Evolutionary conservation across 371 early-diverging fungal species (phyloP).

Genomic region (Apophysomyces ossiformis): DNA sequence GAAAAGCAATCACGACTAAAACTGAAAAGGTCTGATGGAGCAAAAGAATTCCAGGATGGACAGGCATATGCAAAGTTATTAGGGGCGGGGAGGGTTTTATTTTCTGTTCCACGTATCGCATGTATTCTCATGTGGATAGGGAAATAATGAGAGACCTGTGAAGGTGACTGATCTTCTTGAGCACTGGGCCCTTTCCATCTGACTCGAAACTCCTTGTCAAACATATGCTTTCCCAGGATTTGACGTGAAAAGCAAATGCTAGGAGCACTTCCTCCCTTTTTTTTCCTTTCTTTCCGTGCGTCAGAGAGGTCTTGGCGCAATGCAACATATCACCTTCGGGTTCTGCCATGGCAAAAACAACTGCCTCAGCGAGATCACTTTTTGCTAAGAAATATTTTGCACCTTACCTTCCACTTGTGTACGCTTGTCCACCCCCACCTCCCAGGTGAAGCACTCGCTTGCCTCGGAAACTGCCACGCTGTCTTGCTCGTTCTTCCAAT

Average conservation of each 20-base stretch:
- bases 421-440: constrained; percentile 40
- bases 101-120: constrained; percentile 2
- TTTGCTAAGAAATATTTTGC: not conserved
- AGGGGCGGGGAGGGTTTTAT: not conserved
- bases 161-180: not conserved
- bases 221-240: not conserved
- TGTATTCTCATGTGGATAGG: not conserved
- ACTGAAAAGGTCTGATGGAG: no score
- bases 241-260: constrained; percentile 2
- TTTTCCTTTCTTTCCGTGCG: constrained; percentile 1
- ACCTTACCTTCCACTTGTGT: constrained; percentile 22
- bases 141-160: not conserved
- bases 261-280: not conserved
- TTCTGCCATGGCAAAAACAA: not conserved
- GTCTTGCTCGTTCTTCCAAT: constrained; percentile 39
- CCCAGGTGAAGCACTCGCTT: constrained; percentile 45
- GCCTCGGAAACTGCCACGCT: constrained; percentile 33
- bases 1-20: no score
- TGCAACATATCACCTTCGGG: not conserved
- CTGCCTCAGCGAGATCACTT: not conserved
- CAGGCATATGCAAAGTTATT: no score
- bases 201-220: constrained; percentile 2
- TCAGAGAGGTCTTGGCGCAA: not conserved
- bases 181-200: not conserved
- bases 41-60: no score